Evolutionary conservation across 768 basidiomycete genomes (phyloP), one percentile per base, ranked within the genome.

Genomic region (Auriscalpium microsporum): DNA sequence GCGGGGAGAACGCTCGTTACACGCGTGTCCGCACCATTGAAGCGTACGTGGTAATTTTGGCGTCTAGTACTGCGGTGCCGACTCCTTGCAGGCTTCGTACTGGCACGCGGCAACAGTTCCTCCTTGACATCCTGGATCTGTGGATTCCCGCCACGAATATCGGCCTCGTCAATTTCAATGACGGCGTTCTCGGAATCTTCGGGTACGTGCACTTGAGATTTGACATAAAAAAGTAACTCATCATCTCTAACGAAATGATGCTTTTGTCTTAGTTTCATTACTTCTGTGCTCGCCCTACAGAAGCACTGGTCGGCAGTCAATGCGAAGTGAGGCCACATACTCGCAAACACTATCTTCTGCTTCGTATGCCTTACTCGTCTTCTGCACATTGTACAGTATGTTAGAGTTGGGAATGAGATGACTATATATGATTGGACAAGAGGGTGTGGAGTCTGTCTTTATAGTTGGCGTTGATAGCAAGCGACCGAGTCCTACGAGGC

Each of bases 81-180:
- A 51, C 65, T 56, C 52, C 54, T 46, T 33, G 38, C 63, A 87
- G 84, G 44, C 78, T 86, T 63, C 82, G 84, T 48, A 74, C 77
- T 48, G 81, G 79, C 6, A 78, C 84, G 34, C 81, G 84, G 33
- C 80, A 81, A 60, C 96, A 98, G 69, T 80, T 98, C 62, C 71
- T 86, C 53, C 83, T 90, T 56, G 96, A 99, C 68, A 65, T 82
- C 17, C 74, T 94, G 56, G 96, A 99, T 67, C 70, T 93, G 56
- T 94, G 87, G 84, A 83, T 94, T 63, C 96, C 96, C 6, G 88
- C 92, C 8, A 84, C 86, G 17, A 86, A 80, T 56, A 77, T 94
- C 42, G 90, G 87, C 14, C 72, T 89, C 52, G 77, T 84, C 59
- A 78, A 80, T 61, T 63, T 94, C 60, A 91, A 87, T 65, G 96